A percentile compares a stretch with the other conserved stretches of the same genome.
phyloP scores from a whole-genome alignment of 129 eudicot species.

The Centella asiatica region DNA sequence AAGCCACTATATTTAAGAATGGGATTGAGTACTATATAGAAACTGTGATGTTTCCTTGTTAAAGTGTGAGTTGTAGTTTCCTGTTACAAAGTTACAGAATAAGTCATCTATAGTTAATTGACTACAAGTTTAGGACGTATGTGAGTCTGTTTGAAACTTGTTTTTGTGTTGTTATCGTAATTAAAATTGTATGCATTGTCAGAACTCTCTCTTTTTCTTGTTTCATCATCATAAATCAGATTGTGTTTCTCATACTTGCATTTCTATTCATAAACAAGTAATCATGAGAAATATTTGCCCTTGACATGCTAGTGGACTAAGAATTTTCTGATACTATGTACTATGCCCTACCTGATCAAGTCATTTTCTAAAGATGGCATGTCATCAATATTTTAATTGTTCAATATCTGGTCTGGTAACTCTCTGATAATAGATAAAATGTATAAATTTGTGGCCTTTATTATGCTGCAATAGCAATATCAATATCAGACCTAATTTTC shows the following conservation, averaged over 20 bases:
- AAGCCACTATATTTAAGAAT: no score
- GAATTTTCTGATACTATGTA: not conserved
- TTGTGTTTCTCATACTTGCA: no score
- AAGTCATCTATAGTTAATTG: no score
- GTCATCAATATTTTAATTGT: not conserved
- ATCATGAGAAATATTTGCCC: not conserved
- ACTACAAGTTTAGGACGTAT: not conserved
- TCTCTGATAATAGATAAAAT: no score
- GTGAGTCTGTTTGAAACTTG: not conserved
- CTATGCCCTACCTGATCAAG: not conserved
- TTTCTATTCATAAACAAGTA: not conserved
- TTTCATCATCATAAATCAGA: not conserved
- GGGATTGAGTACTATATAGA: not conserved
- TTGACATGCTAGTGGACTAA: not conserved
- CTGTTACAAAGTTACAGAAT: no score
- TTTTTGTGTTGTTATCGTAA: not conserved
- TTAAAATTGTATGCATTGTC: no score
- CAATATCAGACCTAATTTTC: no score
- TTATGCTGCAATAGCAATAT: no score
- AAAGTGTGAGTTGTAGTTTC: not conserved
- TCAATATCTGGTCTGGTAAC: not conserved
- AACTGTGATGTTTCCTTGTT: not conserved
- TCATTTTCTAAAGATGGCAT: not conserved
- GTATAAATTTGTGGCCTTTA: no score
- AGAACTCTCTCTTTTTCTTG: no score